Conservation (phyloP, 2,329 filamentous ascomycete species). For the Aaosphaeria arxii region DNA sequence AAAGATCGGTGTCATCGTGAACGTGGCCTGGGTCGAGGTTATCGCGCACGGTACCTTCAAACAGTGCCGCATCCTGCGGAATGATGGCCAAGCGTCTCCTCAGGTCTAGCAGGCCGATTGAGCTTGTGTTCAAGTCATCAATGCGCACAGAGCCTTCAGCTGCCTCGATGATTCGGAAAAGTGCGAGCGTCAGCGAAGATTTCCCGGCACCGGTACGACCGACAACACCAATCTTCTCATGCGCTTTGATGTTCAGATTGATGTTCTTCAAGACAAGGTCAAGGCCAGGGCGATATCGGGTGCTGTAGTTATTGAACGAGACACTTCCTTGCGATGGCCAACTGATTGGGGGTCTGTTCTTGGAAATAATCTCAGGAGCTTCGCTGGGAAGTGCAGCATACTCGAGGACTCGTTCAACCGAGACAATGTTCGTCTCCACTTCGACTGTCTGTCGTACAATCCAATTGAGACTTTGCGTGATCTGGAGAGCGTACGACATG, state of each 20-base stretch:
- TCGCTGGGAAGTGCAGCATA: slow-evolving; percentile 90
- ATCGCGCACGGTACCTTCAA: slow-evolving; percentile 88
- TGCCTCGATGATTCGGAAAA: slow-evolving; percentile 95
- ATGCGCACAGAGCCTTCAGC: slow-evolving; percentile 80
- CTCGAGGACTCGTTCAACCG: slow-evolving; percentile 94
- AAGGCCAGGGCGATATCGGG: slow-evolving; percentile 83
- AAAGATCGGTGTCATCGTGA: slow-evolving; percentile 94
- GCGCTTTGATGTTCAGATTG: slow-evolving; percentile 86
- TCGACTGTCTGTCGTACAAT: slow-evolving; percentile 98
- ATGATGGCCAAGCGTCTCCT: slow-evolving; percentile 91
- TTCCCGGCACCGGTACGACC: slow-evolving; percentile 95
- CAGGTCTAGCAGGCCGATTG: slow-evolving; percentile 85
- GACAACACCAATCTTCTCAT: slow-evolving; percentile 97
- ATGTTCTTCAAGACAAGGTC: slow-evolving; percentile 93
- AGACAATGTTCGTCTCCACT: slow-evolving; percentile 99
- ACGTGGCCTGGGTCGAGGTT: slow-evolving; percentile 94
- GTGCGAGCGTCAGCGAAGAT: slow-evolving; percentile 83
- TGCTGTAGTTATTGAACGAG: slow-evolving; percentile 90
- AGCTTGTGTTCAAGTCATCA: slow-evolving; percentile 83
- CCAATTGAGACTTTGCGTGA: slow-evolving; percentile 97
- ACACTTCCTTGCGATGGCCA: slow-evolving; percentile 91
- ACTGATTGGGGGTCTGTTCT: slow-evolving; percentile 79
- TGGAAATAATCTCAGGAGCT: slow-evolving; percentile 88
- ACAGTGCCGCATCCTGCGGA: slow-evolving; percentile 93
- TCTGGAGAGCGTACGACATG: slow-evolving; percentile 97